A percentile compares a stretch with the other conserved stretches of the same genome.
These are phyloP conservation scores for Penicillium goetzii DNA, from an alignment of 495 filamentous ascomycete genomes.

Conservation along the genomic window DNA sequence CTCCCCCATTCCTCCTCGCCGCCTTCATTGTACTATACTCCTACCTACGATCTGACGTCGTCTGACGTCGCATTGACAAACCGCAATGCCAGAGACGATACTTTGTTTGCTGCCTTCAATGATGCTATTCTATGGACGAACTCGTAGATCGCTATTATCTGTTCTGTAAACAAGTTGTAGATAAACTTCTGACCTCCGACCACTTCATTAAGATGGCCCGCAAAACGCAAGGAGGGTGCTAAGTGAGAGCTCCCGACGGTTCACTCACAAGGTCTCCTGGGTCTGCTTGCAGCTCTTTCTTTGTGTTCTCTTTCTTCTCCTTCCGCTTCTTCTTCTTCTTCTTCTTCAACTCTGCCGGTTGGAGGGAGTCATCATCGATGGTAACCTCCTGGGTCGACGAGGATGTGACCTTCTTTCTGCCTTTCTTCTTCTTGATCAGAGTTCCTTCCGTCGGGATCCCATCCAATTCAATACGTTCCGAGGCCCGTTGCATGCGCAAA, in stretches of 20 bases:
- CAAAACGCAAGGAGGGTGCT: not conserved
- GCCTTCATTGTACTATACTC: not conserved
- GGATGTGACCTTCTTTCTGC: slow-evolving; percentile 46
- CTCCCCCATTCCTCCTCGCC: not conserved
- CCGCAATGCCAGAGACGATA: not conserved
- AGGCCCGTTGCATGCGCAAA: slow-evolving; percentile 88
- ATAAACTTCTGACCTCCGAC: not conserved
- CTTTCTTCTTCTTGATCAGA: slow-evolving; percentile 79
- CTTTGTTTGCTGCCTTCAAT: not conserved
- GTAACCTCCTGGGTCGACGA: slow-evolving; percentile 7
- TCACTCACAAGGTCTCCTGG: not conserved
- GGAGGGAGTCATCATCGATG: not conserved
- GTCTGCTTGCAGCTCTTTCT: not conserved
- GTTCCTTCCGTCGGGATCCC: slow-evolving; percentile 72
- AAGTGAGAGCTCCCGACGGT: not conserved
- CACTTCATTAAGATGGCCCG: slow-evolving; percentile 6
- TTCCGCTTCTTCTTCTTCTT: slow-evolving; percentile 29
- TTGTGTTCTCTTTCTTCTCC: not conserved
- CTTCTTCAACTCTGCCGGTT: slow-evolving; percentile 10
- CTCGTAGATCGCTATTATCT: not conserved
- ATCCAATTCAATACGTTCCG: slow-evolving; percentile 76
- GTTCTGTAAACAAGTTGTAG: not conserved
- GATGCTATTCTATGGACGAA: not conserved
- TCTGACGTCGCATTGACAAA: not conserved
- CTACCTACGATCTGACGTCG: not conserved